These are phyloP conservation scores for Phytophthora syringae DNA, from an alignment of 352 stramenopile genomes.

Conservation along the genomic window DNA sequence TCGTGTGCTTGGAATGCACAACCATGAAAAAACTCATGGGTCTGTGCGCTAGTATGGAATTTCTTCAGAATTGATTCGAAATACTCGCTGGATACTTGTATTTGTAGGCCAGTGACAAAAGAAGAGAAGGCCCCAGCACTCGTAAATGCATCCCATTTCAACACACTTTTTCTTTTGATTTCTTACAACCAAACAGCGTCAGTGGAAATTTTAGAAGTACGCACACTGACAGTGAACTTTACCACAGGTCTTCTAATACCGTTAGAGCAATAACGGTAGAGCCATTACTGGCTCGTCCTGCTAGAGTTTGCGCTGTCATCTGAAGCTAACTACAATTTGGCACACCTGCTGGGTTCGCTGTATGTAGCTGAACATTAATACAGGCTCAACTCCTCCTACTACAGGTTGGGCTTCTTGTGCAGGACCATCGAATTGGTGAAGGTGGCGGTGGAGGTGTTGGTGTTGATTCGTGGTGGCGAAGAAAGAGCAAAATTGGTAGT, in stretches of 20 bases:
- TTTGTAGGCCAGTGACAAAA: constrained; percentile 35
- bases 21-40: constrained; percentile 23
- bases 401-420: too few relatives aligned
- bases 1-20: constrained; percentile 25
- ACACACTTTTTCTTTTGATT: too few relatives aligned
- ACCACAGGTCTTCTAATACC: too few relatives aligned
- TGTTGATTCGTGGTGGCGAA: too few relatives aligned
- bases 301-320: background rate
- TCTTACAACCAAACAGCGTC: too few relatives aligned
- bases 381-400: constrained; percentile 3
- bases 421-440: too few relatives aligned
- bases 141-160: too few relatives aligned
- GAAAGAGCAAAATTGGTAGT: too few relatives aligned
- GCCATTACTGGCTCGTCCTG: constrained; percentile 5
- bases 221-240: too few relatives aligned
- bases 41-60: constrained; percentile 11
- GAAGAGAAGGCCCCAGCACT: constrained; percentile 18
- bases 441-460: too few relatives aligned
- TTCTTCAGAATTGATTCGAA: constrained; percentile 11
- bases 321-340: background rate
- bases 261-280: too few relatives aligned
- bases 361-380: background rate
- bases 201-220: too few relatives aligned
- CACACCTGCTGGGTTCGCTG: background rate
- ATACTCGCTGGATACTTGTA: constrained; percentile 31